A percentile compares a stretch with the other conserved stretches of the same genome.
Conservation (phyloP, 352 stramenopile genomes). For the Phytophthora rubi region DNA sequence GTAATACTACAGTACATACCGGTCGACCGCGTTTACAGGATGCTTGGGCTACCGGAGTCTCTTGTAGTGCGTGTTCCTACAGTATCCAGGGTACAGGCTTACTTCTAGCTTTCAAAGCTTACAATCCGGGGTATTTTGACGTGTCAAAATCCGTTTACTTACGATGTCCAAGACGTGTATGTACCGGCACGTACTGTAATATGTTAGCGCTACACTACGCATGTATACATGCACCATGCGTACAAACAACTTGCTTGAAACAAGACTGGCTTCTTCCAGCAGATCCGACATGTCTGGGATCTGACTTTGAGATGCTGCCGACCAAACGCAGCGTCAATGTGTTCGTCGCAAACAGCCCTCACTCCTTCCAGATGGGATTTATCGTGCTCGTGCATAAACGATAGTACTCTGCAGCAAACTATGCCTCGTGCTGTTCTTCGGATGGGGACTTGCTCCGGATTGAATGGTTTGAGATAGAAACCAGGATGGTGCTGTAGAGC, state of each 20-base stretch:
- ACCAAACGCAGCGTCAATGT: constrained; percentile 10
- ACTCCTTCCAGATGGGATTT: constrained; percentile 31
- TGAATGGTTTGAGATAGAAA: constrained; percentile 26
- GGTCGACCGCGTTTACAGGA: too few species aligned
- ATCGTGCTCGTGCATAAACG: constrained; percentile 24
- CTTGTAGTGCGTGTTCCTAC: too few species aligned
- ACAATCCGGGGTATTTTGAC: too few species aligned
- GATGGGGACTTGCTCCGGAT: constrained; percentile 36
- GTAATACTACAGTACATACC: too few species aligned
- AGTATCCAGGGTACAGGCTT: too few species aligned
- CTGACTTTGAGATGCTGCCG: constrained; percentile 13
- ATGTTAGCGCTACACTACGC: too few species aligned
- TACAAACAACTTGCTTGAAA: background rate
- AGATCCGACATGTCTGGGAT: constrained; percentile 20
- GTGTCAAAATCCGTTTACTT: too few species aligned
- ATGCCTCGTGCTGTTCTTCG: constrained; percentile 18
- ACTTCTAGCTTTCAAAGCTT: too few species aligned
- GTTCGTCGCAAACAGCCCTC: constrained; percentile 36
- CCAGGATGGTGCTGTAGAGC: constrained; percentile 20
- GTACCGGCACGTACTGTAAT: too few species aligned
- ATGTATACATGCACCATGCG: too few species aligned
- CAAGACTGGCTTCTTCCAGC: constrained; percentile 18
- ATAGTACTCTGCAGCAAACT: constrained; percentile 29
- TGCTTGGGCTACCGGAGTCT: too few species aligned
- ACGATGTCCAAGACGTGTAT: too few species aligned